Base-by-base conservation (phyloP, 805 yeast genomes). In the Wickerhamiella lipophila region DNA sequence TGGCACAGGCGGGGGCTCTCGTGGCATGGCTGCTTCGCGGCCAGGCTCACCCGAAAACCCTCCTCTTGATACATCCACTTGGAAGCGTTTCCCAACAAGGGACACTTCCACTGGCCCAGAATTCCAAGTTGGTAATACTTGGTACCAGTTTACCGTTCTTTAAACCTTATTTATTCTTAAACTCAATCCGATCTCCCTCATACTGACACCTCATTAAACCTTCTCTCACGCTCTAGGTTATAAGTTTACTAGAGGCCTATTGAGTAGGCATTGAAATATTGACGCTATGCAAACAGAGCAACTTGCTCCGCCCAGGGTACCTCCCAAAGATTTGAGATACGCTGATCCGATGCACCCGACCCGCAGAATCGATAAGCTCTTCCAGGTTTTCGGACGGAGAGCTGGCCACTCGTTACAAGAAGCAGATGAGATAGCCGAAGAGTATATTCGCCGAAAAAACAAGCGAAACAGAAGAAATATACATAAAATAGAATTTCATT, bases 371-470 rank as follows among this genome's bases (percentile, higher is more conserved):
- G 30, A 25, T n/a, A 21, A 22, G 30, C 5, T 40, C 7, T 27
- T 40, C 21, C 15, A 36, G 7, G 23, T 36, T 7, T 19, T 36
- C 19, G 38, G 38, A 4, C 18, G 19, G 11, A 5, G 41, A 12
- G n/a, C 26, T 21, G 15, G n/a, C 6, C 26, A 18, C 12, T 13
- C 26, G 3, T 4, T 40, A 5, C 19, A 21, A 15, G 43, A 40
- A 40, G 30, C 43, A 6, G 43, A 40, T 15, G 43, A 40, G 30
- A 40, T 40, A 9, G 43, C 43, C 23, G 43, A 40, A 12, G 21
- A 40, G 19, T 40, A 40, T 23, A 40, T 40, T 6, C 29, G 30
- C 21, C 29, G 30, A 3, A 40, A 40, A 25, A 36, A 36, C 26
- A 36, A 36, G 26, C 4, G 19, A 13, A 36, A 36, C 15, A 22